Evolutionary conservation across 2,329 filamentous ascomycete species (phyloP), one percentile per base, ranked within the genome.

Genomic region (Daldinia eschscholtzii): DNA sequence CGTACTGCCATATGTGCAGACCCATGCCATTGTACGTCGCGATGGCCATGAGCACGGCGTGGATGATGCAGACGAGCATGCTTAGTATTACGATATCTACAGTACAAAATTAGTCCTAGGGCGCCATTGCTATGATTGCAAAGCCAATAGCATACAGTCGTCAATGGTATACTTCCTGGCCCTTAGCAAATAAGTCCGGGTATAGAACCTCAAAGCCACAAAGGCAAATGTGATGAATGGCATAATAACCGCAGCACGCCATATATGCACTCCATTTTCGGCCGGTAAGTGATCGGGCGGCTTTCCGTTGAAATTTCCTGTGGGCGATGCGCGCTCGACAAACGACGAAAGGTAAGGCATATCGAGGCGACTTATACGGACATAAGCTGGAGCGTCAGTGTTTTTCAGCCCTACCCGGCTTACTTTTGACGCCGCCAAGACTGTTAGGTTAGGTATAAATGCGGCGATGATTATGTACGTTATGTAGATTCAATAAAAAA

Each of bases 21-120:
- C 73, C 73, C 72, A 75, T 72, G 44, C 73, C 73, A 61, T 75
- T 70, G 50, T 72, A 70, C 15, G 72, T 72, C 48, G 73, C 72
- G 6, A 64, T 57, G 10, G 73, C 73, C 70, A 74, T 74, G 18
- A 74, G 69, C 2, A 73, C 69, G 5, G 71, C 59, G 59, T 74
- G 66, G 10, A 62, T 60, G 60, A 74, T 67, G 55, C 64, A 63
- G 5, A 67, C 42, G 12, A 70, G 26, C 65, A 74, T 71, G n/a
- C 66, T 72, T 15, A 66, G 4, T 12, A 60, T 68, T 20, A 73
- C 71, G 26, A 74, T 64, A 48, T 74, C 72, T 75, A 52, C 53
- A 42, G 10, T 28, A 41, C 10, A 33, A 10, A 6, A 37, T 57
- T 13, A 39, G 37, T 20, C 3, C n/a, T 23, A 42, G 7, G 10